These are phyloP conservation scores for Thuidium tamariscinum DNA, from an alignment of 225 moss, liverwort and hornwort genomes.

Conservation along the genomic window DNA sequence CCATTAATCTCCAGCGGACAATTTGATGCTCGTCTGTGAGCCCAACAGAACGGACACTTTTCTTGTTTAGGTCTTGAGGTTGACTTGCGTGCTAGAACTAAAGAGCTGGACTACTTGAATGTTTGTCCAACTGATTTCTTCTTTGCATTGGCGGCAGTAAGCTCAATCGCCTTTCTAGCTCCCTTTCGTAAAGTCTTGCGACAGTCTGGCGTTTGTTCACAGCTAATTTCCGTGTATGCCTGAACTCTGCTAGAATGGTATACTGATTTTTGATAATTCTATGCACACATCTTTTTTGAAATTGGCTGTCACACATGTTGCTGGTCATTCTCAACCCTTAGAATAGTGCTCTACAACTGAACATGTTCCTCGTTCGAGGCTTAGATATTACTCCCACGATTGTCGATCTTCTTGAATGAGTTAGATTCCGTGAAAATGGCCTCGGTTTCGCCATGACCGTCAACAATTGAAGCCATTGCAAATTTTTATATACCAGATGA, in stretches of 20 bases:
- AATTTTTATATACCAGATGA: not conserved
- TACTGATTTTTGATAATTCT: not conserved
- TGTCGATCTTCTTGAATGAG: not conserved
- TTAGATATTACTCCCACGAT: not conserved
- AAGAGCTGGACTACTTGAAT: not conserved
- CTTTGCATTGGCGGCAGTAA: not conserved
- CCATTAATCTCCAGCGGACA: not conserved
- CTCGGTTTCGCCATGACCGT: not conserved
- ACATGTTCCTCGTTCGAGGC: not conserved
- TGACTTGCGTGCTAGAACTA: conserved; percentile 1
- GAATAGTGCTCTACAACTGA: not conserved
- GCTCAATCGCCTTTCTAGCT: not conserved
- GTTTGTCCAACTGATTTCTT: not conserved
- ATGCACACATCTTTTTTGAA: not conserved
- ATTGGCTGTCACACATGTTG: not conserved
- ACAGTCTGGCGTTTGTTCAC: not conserved
- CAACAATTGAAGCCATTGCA: not conserved
- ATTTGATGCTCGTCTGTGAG: not conserved
- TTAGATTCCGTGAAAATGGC: not conserved
- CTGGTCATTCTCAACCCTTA: not conserved
- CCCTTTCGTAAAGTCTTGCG: not conserved
- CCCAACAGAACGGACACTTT: not conserved
- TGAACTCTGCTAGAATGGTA: not conserved
- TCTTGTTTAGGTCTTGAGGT: conserved; percentile 17
- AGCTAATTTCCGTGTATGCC: not conserved